Evolutionary conservation across 768 basidiomycete genomes (phyloP), one percentile per base, ranked within the genome.

Genomic region (Termitomyces sp.): DNA sequence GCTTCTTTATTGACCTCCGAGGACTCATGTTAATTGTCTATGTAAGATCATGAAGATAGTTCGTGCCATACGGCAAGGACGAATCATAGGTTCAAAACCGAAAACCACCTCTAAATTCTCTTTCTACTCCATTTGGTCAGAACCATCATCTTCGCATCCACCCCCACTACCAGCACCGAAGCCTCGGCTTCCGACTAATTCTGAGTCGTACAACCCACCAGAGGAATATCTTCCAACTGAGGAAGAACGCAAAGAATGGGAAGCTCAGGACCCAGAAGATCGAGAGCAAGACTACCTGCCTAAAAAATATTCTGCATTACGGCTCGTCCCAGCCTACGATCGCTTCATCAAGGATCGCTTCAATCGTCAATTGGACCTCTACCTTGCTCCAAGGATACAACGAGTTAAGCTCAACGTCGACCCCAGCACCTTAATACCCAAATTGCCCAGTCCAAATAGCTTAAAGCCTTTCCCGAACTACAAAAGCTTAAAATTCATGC

Each of bases 121-220:
- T 62, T 88, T 94, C 66, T 96, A 94, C 73, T 80, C 89, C 16
- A 91, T 99, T 61, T 99, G 97, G 97, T 87, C 88, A 36, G 87
- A 92, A 64, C 79, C 84, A 18, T 80, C 89, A n/a, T 82, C 89
- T 0, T 78, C 79, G 3, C 89, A 91, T 66, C 81, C 90, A 1
- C 94, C 97, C 58, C 93, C 94, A 35, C 87, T 95, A 63, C 91
- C 96, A 36, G 96, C 97, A 12, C 97, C 97, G 1, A 97, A 98
- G 74, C 85, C 86, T 2, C 82, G 84, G 16, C 86, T 97, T 1
- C 97, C 97, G 3, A 92, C 88, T 13, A 91, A 98, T 66, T 87
- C 90, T n/a, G 96, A 98, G 75, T 98, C 96, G 0, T 99, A 98
- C 74, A 99, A 99, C 71, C 97, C 97, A 36, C 97, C 97, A 7